phyloP scores from a whole-genome alignment of 2,329 filamentous ascomycete genomes.

The Cladosporium sp. region DNA sequence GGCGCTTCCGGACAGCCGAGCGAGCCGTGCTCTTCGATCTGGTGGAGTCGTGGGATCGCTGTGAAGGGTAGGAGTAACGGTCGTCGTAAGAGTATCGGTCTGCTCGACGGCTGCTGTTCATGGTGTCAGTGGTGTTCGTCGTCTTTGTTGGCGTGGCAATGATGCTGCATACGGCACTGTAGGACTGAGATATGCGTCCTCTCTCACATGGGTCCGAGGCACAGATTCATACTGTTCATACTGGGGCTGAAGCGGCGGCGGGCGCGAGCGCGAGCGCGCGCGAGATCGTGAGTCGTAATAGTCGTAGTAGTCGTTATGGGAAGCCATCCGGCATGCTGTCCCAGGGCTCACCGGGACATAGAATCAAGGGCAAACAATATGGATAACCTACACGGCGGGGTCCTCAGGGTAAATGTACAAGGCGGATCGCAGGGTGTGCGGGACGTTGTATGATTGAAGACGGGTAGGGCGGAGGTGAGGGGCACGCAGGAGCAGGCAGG shows the following conservation, averaged over 20 bases:
- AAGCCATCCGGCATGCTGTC: constrained; percentile 19
- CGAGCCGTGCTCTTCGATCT: constrained; percentile 8
- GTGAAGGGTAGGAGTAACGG: constrained; percentile 24
- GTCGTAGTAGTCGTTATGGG: constrained; percentile 19
- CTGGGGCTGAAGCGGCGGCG: not conserved
- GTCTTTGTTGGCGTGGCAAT: not conserved
- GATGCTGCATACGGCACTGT: constrained; percentile 4
- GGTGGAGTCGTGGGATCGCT: constrained; percentile 15
- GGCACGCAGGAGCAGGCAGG: not conserved
- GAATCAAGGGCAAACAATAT: not conserved
- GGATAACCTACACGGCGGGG: not conserved
- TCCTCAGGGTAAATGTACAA: not conserved
- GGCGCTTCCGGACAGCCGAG: constrained; percentile 14
- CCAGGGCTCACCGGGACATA: not conserved
- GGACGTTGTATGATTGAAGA: not conserved
- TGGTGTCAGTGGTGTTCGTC: constrained; percentile 23
- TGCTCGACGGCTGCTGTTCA: constrained; percentile 16
- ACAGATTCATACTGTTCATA: not conserved
- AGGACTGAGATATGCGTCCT: constrained; percentile 10
- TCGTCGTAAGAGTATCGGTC: constrained; percentile 28
- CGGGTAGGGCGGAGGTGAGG: not conserved
- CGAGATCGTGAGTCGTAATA: constrained; percentile 16
- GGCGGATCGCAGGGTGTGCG: not conserved
- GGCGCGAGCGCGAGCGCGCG: constrained; percentile 8
- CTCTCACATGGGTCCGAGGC: not conserved